Evolutionary conservation across 2,329 filamentous ascomycete genomes (phyloP).

Genomic region (Aspergillus tubingensis): DNA sequence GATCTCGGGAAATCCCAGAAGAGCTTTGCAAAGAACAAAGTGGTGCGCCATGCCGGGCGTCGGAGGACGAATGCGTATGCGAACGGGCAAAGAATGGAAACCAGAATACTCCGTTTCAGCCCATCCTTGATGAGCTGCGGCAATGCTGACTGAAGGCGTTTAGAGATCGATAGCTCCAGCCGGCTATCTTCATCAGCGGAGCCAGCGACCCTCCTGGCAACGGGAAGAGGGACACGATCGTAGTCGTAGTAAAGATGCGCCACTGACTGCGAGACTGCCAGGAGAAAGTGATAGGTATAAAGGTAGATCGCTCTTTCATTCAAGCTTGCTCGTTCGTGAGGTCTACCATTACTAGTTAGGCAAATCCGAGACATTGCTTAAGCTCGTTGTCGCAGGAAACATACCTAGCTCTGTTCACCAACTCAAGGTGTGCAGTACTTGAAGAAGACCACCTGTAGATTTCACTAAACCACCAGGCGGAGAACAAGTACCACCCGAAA

Average conservation of each 20-base stretch:
- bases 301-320: conserved; percentile 88
- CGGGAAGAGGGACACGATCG: conserved; percentile 64
- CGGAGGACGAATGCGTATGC: conserved; percentile 67
- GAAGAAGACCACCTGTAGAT: conserved; percentile 75
- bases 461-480: conserved; percentile 76
- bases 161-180: conserved; percentile 37
- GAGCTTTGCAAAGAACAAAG: conserved; percentile 68
- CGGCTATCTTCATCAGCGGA: conserved; percentile 40
- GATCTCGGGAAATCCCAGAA: conserved; percentile 76
- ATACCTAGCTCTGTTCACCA: conserved; percentile 69
- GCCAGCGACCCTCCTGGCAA: conserved; percentile 38
- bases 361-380: neutral
- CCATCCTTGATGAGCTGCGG: conserved; percentile 35
- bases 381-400: conserved; percentile 34
- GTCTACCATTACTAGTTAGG: conserved; percentile 29
- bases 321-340: conserved; percentile 69
- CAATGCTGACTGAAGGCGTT: conserved; percentile 41
- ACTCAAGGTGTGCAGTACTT: conserved; percentile 63
- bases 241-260: conserved; percentile 72
- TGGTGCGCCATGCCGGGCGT: conserved; percentile 65
- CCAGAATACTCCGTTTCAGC: conserved; percentile 39
- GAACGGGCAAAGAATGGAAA: conserved; percentile 52
- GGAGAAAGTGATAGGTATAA: conserved; percentile 66
- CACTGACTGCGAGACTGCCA: conserved; percentile 69
- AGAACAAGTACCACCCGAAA: conserved; percentile 72